Evolutionary conservation across 1,139 yeast species (phyloP).

Genomic region (Lodderomyces theae): DNA sequence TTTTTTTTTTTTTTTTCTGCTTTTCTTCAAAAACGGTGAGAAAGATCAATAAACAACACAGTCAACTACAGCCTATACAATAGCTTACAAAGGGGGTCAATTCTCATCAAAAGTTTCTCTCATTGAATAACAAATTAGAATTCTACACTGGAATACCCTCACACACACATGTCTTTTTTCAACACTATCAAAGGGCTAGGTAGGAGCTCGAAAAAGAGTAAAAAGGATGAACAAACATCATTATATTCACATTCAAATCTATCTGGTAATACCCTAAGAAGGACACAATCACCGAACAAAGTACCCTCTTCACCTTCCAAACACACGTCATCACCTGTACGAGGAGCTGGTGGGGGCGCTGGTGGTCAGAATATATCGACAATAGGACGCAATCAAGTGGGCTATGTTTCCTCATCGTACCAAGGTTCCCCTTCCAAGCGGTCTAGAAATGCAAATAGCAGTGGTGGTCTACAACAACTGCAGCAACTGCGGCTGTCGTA

Average conservation of each 20-base stretch:
- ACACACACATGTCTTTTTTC: constrained; percentile 46
- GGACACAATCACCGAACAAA: constrained; percentile 35
- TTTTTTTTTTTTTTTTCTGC: too few species aligned
- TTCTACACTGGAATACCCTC: too few species aligned
- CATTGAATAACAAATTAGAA: too few species aligned
- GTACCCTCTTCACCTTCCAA: constrained; percentile 21
- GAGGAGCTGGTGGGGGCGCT: constrained; percentile 1
- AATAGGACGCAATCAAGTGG: constrained; percentile 3
- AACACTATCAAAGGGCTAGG: constrained; percentile 60
- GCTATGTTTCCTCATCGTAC: constrained; percentile 1
- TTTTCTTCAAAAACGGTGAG: too few species aligned
- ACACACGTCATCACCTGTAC: constrained; percentile 21
- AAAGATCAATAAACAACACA: too few species aligned
- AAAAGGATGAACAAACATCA: constrained; percentile 38
- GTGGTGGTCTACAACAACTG: constrained; percentile 20
- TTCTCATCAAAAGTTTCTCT: too few species aligned
- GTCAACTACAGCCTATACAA: too few species aligned
- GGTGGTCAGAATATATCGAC: constrained; percentile 4
- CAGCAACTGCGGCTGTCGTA: constrained; percentile 21
- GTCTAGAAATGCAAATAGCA: constrained; percentile 16
- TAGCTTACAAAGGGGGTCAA: too few species aligned
- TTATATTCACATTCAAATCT: constrained; percentile 33
- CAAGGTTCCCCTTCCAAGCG: constrained; percentile 36
- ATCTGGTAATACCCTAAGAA: constrained; percentile 35
- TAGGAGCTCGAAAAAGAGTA: constrained; percentile 56